These are phyloP conservation scores for Termitomyces sp. DNA, from an alignment of 768 basidiomycete genomes.

Conservation along the genomic window DNA sequence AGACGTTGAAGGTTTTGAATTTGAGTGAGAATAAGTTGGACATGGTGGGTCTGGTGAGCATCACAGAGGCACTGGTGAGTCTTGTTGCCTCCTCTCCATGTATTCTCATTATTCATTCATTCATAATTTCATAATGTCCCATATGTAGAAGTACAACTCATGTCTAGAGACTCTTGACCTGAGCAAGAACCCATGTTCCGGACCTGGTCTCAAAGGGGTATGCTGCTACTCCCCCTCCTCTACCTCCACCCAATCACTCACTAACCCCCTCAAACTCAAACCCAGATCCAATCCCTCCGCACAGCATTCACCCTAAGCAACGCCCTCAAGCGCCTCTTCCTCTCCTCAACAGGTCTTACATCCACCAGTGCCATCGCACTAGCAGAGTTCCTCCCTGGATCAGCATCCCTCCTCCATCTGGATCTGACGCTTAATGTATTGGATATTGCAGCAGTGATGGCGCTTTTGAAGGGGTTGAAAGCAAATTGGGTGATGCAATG, in stretches of 20 bases:
- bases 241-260: too few relatives aligned
- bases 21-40: conserved; percentile 94
- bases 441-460: conserved; percentile 91
- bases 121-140: too few relatives aligned
- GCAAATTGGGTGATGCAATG: conserved; percentile 86
- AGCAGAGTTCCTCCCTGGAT: conserved; percentile 95
- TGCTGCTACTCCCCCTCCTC: conserved; percentile 25
- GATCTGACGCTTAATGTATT: conserved; percentile 83
- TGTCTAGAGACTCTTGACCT: conserved; percentile 92
- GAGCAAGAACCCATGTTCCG: conserved; percentile 90
- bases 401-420: conserved; percentile 81
- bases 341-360: conserved; percentile 77
- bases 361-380: conserved; percentile 89
- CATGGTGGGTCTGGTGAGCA: conserved; percentile 65
- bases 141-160: conserved; percentile 94
- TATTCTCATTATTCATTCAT: too few relatives aligned
- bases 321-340: conserved; percentile 87
- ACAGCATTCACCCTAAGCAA: conserved; percentile 92
- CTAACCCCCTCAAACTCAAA: conserved; percentile 1
- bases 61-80: conserved; percentile 90
- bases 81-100: too few relatives aligned
- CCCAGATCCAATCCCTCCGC: conserved; percentile 78
- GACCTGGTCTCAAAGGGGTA: conserved; percentile 88
- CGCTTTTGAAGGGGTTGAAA: conserved; percentile 81
- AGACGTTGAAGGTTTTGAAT: conserved; percentile 92